These are phyloP conservation scores for Starmera amethionina DNA, from an alignment of 805 yeast species.

Conservation along the genomic window DNA sequence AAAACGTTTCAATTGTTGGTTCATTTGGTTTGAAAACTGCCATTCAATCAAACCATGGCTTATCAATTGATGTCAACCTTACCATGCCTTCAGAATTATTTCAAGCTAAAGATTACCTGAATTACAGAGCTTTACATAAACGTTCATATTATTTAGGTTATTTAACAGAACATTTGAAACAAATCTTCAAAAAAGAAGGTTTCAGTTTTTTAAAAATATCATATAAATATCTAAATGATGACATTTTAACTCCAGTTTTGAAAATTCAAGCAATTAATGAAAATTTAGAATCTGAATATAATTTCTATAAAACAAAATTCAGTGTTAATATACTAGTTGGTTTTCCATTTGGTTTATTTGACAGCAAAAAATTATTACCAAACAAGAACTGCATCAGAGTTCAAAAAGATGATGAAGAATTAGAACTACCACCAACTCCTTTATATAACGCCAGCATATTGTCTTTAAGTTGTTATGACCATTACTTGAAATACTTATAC, in stretches of 20 bases:
- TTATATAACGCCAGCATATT: slow-evolving; percentile 75
- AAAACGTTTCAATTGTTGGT: slow-evolving; percentile 72
- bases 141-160: slow-evolving; percentile 81
- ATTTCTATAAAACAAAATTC: slow-evolving; percentile 61
- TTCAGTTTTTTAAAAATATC: slow-evolving; percentile 40
- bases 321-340: slow-evolving; percentile 66
- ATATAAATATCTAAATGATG: slow-evolving; percentile 68
- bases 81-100: slow-evolving; percentile 73
- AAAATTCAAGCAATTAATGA: slow-evolving; percentile 47
- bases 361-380: slow-evolving; percentile 64
- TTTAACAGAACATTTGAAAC: slow-evolving; percentile 54
- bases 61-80: slow-evolving; percentile 68
- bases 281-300: slow-evolving; percentile 34
- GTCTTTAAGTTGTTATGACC: slow-evolving; percentile 56
- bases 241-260: slow-evolving; percentile 66
- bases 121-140: slow-evolving; percentile 84
- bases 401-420: slow-evolving; percentile 22
- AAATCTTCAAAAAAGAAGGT: slow-evolving; percentile 41
- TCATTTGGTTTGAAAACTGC: slow-evolving; percentile 84
- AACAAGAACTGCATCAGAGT: slow-evolving; percentile 77
- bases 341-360: slow-evolving; percentile 63
- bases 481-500: slow-evolving; percentile 67
- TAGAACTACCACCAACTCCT: slow-evolving; percentile 65
- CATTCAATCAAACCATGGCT: slow-evolving; percentile 50
- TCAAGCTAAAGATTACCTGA: slow-evolving; percentile 81